Percentiles rank a stretch among this genome's conserved stretches.
Evolutionary conservation across 495 filamentous ascomycete species (phyloP).

Genomic region (Parathielavia hyrcaniae): DNA sequence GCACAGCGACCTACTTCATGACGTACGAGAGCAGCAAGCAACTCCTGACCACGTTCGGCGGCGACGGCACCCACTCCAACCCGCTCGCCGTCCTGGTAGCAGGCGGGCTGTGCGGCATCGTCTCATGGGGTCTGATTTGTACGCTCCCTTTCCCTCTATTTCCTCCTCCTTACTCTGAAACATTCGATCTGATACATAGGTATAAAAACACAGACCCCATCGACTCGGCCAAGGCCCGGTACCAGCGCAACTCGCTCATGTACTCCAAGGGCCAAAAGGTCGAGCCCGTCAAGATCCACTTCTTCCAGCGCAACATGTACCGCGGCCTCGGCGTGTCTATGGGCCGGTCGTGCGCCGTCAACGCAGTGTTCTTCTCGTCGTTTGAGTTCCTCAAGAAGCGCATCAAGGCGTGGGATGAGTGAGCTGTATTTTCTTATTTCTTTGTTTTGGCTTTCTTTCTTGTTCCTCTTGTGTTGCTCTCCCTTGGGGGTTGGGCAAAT

Average conservation of each 20-base stretch:
- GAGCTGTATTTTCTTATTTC: neutral
- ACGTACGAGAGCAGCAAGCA: slow-evolving; percentile 90
- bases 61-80: slow-evolving; percentile 59
- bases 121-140: slow-evolving; percentile 76
- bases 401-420: slow-evolving; percentile 53
- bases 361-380: slow-evolving; percentile 72
- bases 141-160: slow-evolving; percentile 12
- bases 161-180: too few relatives aligned
- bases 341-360: slow-evolving; percentile 64
- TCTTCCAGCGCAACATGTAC: slow-evolving; percentile 69
- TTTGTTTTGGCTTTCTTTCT: neutral
- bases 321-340: slow-evolving; percentile 72
- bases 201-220: slow-evolving; percentile 55
- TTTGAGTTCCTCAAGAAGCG: slow-evolving; percentile 72
- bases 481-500: neutral
- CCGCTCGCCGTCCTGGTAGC: slow-evolving; percentile 67
- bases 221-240: slow-evolving; percentile 76
- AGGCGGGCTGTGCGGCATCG: slow-evolving; percentile 71
- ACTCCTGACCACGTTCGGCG: slow-evolving; percentile 65
- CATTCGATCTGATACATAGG: neutral
- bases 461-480: neutral
- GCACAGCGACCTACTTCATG: slow-evolving; percentile 84
- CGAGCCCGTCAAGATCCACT: slow-evolving; percentile 59
- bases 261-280: slow-evolving; percentile 54
- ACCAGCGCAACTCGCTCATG: slow-evolving; percentile 72